A percentile compares a stretch with the other conserved stretches of the same genome.
Conservation (phyloP, 2,329 filamentous ascomycete species). For the Aspergillus aculeatinus region DNA sequence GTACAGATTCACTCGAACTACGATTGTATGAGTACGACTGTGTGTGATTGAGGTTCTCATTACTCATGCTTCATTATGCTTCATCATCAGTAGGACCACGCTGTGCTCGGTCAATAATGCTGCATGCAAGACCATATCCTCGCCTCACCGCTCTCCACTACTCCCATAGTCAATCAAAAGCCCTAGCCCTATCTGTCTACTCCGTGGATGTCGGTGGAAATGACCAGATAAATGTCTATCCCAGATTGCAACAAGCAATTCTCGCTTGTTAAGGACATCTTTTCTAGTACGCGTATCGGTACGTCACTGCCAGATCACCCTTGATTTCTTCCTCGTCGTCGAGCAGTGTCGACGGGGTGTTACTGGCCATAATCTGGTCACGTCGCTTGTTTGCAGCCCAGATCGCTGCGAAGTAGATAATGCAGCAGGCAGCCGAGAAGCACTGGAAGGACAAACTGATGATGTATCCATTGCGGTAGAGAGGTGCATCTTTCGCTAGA, state of each 20-base stretch:
- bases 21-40: not conserved
- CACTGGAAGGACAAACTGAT: constrained; percentile 74
- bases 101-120: not conserved
- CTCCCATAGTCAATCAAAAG: not conserved
- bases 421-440: constrained; percentile 58
- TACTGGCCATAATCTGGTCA: constrained; percentile 28
- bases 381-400: constrained; percentile 43
- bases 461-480: constrained; percentile 70
- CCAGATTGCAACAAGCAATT: not conserved
- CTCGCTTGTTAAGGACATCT: not conserved
- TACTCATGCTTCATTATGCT: constrained; percentile 6
- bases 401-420: constrained; percentile 38
- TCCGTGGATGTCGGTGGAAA: not conserved
- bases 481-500: constrained; percentile 63
- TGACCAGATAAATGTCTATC: not conserved
- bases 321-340: constrained; percentile 36
- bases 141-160: not conserved
- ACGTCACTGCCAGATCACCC: constrained; percentile 45
- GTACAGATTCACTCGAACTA: too few species aligned
- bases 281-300: constrained; percentile 39
- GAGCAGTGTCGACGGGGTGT: constrained; percentile 16
- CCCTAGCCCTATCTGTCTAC: constrained; percentile 16
- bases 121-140: not conserved
- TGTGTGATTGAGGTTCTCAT: not conserved
- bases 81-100: not conserved